Evolutionary conservation across 345 rosid species (phyloP), one percentile per base, ranked within the genome.

Genomic region (Eutrema yunnanense): DNA sequence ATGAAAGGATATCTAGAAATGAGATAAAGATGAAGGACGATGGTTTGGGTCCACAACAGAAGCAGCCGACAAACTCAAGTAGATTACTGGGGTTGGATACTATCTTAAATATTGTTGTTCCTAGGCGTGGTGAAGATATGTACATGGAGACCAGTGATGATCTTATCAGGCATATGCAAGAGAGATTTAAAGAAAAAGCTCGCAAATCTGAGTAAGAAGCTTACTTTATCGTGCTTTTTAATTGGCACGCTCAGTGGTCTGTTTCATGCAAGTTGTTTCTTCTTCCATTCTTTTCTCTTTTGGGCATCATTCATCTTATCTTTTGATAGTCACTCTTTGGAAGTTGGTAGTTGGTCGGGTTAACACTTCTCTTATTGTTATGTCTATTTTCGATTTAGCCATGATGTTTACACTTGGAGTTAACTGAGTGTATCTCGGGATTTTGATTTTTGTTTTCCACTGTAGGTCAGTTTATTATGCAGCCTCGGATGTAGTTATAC

Each of bases 401-500:
- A 36, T 29, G 36, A 40, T 47, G 26, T 53, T 16, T 44, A 38
- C 19, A 38, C 30, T 12, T 75, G 58, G 43, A 46, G 6, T 40
- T 36, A 59, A 41, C 32, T 3, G 41, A 50, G 49, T 47, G 37
- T 49, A 40, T 6, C 42, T 8, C 70, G 40, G 78, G 74, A 65
- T 78, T 76, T 67, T 72, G 41, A 56, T 68, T 61, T 46, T 27
- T 57, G 27, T 80, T 74, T 77, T 72, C 62, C 72, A 78, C 75
- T 90, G 91, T 81, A 96, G 99, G 96, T 96, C 99, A 81, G 90
- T 83, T 74, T 96, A 90, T 86, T 92, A 92, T 84, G 97, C 99
- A 47, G 99, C 99, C 71, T 88, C 96, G n/a, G 98, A 96, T 87
- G 96, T 87, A 56, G 95, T 88, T 73, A 86, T 92, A 75, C 92